Conservation (phyloP, 1,284 basidiomycete genomes). For the Meira miltonrushii region DNA sequence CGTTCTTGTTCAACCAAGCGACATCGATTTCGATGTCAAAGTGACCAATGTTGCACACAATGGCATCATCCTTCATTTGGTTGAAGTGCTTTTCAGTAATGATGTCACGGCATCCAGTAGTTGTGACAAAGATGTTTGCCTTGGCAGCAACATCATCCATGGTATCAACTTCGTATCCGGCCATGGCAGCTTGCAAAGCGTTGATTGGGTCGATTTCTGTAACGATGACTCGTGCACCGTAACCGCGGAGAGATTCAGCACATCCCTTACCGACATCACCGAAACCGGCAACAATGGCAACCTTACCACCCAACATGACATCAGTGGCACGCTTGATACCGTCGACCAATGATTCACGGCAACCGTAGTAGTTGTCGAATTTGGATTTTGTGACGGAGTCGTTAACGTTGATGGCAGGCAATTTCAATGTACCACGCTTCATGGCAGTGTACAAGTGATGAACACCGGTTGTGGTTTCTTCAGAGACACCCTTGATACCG, state of each 20-base stretch:
- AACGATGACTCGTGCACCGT: conserved; percentile 90
- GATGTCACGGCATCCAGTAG: conserved; percentile 98
- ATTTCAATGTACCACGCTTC: conserved; percentile 90
- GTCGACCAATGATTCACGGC: conserved; percentile 98
- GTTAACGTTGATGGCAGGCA: conserved; percentile 95
- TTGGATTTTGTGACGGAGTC: conserved; percentile 99
- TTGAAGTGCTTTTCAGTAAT: conserved; percentile 88
- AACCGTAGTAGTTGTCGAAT: conserved; percentile 67
- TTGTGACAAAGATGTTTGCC: conserved; percentile 92
- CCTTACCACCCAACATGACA: conserved; percentile 99
- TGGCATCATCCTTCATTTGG: conserved; percentile 95
- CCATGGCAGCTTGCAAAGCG: conserved; percentile 98
- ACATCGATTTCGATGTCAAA: conserved; percentile 99
- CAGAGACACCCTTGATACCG: conserved; percentile 74
- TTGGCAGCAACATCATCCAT: conserved; percentile 94
- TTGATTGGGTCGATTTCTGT: conserved; percentile 99
- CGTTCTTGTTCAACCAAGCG: conserved; percentile 94
- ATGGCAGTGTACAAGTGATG: conserved; percentile 98
- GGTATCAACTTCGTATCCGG: conserved; percentile 94
- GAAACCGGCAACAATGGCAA: conserved; percentile 95
- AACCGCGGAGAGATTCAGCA: conserved; percentile 91
- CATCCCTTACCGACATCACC: conserved; percentile 99
- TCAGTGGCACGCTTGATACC: conserved; percentile 99
- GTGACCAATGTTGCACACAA: conserved; percentile 98
- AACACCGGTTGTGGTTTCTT: conserved; percentile 99